A percentile compares a stretch with the other conserved stretches of the same genome.
These are phyloP conservation scores for Aspergillus steynii DNA, from an alignment of 495 filamentous ascomycete genomes.

Conservation along the genomic window DNA sequence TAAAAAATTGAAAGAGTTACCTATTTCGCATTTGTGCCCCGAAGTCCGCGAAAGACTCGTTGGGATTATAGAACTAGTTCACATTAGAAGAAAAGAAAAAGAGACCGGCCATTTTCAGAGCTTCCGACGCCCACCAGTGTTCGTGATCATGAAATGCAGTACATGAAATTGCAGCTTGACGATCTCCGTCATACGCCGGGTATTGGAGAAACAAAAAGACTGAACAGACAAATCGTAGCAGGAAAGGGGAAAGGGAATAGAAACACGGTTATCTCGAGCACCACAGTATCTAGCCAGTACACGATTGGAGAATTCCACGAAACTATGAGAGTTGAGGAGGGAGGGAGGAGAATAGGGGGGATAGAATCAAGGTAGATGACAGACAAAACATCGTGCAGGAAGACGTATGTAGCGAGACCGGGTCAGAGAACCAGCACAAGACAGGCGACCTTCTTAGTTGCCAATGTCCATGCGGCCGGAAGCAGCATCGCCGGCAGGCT, in stretches of 20 bases:
- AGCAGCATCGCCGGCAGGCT: constrained; percentile 39
- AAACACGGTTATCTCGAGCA: neutral
- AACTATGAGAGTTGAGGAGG: neutral
- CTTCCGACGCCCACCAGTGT: constrained; percentile 30
- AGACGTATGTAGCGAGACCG: neutral
- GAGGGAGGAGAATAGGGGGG: constrained; percentile 4
- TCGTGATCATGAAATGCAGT: constrained; percentile 27
- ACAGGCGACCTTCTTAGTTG: constrained; percentile 27
- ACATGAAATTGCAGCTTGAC: constrained; percentile 23
- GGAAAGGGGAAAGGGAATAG: constrained; percentile 2
- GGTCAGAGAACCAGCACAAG: constrained; percentile 7
- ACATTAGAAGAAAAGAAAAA: constrained; percentile 27
- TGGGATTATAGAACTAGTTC: constrained; percentile 21
- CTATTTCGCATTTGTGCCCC: constrained; percentile 2
- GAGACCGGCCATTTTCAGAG: constrained; percentile 30
- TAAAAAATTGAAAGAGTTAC: neutral
- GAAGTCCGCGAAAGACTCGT: neutral
- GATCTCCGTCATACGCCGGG: constrained; percentile 36
- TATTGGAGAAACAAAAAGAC: constrained; percentile 13
- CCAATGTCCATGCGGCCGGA: constrained; percentile 48
- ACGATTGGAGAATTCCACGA: neutral
- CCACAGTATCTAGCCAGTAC: neutral
- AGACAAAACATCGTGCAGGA: neutral
- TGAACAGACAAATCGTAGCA: constrained; percentile 1
- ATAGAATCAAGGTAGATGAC: neutral